A percentile compares a stretch with the other conserved stretches of the same genome.
Conservation (phyloP, 176 grass and related monocot genomes). For the Oryza australiensis region DNA sequence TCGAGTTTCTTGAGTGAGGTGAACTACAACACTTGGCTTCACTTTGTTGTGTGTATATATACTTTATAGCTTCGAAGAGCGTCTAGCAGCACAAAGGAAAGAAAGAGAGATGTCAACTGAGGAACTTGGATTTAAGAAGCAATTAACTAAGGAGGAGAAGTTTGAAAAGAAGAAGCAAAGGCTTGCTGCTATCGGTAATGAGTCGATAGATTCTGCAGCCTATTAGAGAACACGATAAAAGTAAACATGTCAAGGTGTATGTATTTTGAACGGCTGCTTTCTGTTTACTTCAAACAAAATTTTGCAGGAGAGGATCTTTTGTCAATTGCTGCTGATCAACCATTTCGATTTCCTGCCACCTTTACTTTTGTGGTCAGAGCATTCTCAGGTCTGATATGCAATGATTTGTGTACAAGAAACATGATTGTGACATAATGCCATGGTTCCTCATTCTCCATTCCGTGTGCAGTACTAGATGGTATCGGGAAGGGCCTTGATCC, state of each 20-base stretch:
- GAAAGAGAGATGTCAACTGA: slow-evolving; percentile 72
- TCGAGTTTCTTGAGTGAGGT: slow-evolving; percentile 14
- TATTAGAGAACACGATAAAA: slow-evolving; percentile 23
- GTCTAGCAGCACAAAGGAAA: slow-evolving; percentile 79
- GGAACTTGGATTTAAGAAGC: slow-evolving; percentile 89
- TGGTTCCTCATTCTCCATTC: slow-evolving; percentile 37
- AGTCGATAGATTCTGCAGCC: not conserved
- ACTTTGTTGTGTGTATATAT: slow-evolving; percentile 23
- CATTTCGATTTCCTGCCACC: slow-evolving; percentile 97
- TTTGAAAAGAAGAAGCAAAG: slow-evolving; percentile 96
- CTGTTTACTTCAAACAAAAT: slow-evolving; percentile 32
- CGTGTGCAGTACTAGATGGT: slow-evolving; percentile 91
- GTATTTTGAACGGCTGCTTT: slow-evolving; percentile 20
- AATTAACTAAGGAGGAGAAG: slow-evolving; percentile 75
- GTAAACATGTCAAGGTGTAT: slow-evolving; percentile 17
- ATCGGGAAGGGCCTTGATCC: slow-evolving; percentile 99
- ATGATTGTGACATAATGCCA: slow-evolving; percentile 22
- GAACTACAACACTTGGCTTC: slow-evolving; percentile 10
- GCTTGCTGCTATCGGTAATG: slow-evolving; percentile 93
- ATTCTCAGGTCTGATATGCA: slow-evolving; percentile 82
- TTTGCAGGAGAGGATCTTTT: slow-evolving; percentile 94
- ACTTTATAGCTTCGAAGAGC: slow-evolving; percentile 82
- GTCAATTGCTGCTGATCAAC: slow-evolving; percentile 96
- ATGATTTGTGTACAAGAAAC: slow-evolving; percentile 8
- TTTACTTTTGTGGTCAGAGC: slow-evolving; percentile 99